Percentiles rank a stretch among this genome's conserved stretches.
Conservation (phyloP, 495 filamentous ascomycete genomes). For the Hyphodiscus hymeniophilus region DNA sequence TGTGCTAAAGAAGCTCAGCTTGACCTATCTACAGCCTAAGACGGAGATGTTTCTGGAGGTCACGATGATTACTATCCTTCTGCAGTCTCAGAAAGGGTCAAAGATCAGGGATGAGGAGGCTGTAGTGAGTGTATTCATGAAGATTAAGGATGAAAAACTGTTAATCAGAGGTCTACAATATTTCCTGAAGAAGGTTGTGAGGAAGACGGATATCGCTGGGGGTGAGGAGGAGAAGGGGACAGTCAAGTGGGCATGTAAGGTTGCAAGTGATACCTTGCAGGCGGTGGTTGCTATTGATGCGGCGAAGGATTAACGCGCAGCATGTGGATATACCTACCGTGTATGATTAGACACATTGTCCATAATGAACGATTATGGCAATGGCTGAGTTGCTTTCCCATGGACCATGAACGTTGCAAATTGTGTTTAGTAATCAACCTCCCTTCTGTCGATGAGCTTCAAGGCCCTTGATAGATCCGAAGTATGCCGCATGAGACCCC, state of each 20-base stretch:
- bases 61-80: constrained; percentile 64
- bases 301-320: constrained; percentile 11
- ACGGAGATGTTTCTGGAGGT: constrained; percentile 73
- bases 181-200: constrained; percentile 70
- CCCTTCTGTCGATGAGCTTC: no score
- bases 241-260: constrained; percentile 64
- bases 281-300: constrained; percentile 32
- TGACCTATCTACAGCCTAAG: constrained; percentile 67
- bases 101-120: constrained; percentile 39
- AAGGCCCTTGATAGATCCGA: no score
- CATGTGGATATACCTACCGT: not conserved
- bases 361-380: no score
- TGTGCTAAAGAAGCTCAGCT: constrained; percentile 68
- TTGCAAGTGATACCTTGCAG: constrained; percentile 51
- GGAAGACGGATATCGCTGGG: constrained; percentile 62
- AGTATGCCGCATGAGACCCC: no score
- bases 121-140: constrained; percentile 58
- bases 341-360: not conserved
- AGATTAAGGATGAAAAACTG: constrained; percentile 48
- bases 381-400: no score
- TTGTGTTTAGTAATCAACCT: no score
- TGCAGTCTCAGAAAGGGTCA: constrained; percentile 38
- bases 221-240: constrained; percentile 49
- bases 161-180: constrained; percentile 65
- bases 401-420: no score